Conservation (phyloP, 352 stramenopile genomes). For the Phytophthora macrochlamydospora region DNA sequence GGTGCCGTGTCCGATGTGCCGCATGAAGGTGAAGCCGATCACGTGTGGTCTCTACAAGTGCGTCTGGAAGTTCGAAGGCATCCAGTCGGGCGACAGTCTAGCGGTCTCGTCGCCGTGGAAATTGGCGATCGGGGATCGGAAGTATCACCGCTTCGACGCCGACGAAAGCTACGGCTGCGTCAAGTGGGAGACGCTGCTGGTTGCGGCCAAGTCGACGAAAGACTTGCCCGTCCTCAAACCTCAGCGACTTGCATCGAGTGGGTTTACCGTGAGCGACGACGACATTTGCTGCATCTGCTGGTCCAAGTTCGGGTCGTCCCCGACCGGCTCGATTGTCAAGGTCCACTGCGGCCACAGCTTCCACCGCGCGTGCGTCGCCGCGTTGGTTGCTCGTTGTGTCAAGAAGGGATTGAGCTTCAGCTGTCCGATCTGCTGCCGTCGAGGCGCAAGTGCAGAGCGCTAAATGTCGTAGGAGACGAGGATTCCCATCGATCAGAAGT, state of each 20-base stretch:
- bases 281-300: neutral
- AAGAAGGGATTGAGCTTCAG: neutral
- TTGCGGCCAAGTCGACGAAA: neutral
- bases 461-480: too few relatives aligned
- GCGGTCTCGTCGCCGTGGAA: constrained; percentile 27
- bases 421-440: neutral
- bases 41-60: constrained; percentile 39
- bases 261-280: neutral
- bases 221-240: neutral
- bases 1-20: constrained; percentile 19
- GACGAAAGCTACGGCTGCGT: constrained; percentile 14
- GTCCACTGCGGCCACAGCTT: neutral
- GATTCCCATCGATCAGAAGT: too few relatives aligned
- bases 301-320: neutral
- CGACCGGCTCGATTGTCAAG: neutral
- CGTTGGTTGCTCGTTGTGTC: neutral
- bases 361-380: neutral
- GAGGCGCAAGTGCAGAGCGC: neutral
- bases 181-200: neutral
- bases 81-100: constrained; percentile 3
- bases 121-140: neutral
- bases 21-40: constrained; percentile 10
- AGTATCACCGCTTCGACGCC: constrained; percentile 20
- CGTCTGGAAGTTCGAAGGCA: constrained; percentile 34
- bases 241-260: neutral